phyloP scores from a whole-genome alignment of 2,329 filamentous ascomycete species.

The Aspergillus luchuensis region DNA sequence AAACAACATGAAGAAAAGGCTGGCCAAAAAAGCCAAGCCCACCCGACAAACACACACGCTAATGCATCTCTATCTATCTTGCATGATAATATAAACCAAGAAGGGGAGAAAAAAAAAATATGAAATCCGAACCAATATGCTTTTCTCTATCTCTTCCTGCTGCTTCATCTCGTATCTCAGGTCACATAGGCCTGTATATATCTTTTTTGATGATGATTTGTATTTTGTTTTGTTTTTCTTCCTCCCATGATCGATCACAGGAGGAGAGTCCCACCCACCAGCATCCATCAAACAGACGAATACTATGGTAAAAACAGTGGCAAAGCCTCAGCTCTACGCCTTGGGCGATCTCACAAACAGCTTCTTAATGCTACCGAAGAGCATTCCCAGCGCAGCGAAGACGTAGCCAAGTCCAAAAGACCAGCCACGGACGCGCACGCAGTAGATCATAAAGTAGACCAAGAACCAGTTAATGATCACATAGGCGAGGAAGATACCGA shows the following conservation, averaged over 20 bases:
- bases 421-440: slow-evolving; percentile 69
- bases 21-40: background rate
- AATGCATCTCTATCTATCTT: slow-evolving; percentile 3
- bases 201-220: background rate
- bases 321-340: slow-evolving; percentile 16
- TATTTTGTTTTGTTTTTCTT: background rate
- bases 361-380: slow-evolving; percentile 36
- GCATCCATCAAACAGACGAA: background rate
- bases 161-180: background rate
- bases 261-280: background rate
- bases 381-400: slow-evolving; percentile 52
- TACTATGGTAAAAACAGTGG: background rate
- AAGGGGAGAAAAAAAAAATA: background rate
- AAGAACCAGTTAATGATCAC: slow-evolving; percentile 69
- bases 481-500: slow-evolving; percentile 73
- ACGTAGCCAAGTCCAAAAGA: slow-evolving; percentile 66
- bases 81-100: background rate
- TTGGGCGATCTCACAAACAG: slow-evolving; percentile 28
- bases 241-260: too few relatives aligned
- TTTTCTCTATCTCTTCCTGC: background rate
- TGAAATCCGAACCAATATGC: background rate
- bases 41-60: slow-evolving; percentile 6
- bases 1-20: background rate
- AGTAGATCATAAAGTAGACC: slow-evolving; percentile 78
- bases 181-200: background rate